These are phyloP conservation scores for Sinapis alba DNA, from an alignment of 441 rosid species.

Conservation along the genomic window DNA sequence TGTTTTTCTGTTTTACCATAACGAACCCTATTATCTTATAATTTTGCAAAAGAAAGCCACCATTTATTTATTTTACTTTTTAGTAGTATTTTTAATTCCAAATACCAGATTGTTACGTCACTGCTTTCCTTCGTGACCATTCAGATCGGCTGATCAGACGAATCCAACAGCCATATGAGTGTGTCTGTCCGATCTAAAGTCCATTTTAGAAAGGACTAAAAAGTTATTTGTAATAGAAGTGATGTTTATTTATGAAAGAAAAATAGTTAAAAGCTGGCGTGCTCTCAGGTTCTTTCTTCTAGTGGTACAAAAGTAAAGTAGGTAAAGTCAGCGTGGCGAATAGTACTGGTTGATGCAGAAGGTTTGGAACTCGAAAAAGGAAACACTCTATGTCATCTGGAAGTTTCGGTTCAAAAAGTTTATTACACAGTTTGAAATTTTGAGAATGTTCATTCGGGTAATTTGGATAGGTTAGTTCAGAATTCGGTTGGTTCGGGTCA, in stretches of 20 bases:
- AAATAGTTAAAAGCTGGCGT: not conserved
- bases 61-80: not conserved
- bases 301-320: not conserved
- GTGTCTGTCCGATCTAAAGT: not conserved
- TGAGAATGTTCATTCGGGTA: too few species aligned
- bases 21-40: not conserved
- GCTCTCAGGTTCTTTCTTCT: not conserved
- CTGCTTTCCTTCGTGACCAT: not conserved
- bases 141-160: not conserved
- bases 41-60: not conserved
- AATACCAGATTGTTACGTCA: not conserved
- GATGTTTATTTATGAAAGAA: not conserved
- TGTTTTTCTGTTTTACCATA: not conserved
- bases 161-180: not conserved
- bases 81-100: not conserved
- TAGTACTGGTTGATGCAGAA: not conserved
- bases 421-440: too few species aligned
- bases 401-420: too few species aligned
- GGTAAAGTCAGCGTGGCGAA: not conserved
- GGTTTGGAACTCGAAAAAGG: not conserved
- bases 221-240: not conserved
- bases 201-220: not conserved
- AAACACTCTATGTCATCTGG: not conserved
- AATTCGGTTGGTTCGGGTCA: too few species aligned
- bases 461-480: too few species aligned